phyloP scores from a whole-genome alignment of 1,284 basidiomycete species.

The Sphaerobolus stellatus region DNA sequence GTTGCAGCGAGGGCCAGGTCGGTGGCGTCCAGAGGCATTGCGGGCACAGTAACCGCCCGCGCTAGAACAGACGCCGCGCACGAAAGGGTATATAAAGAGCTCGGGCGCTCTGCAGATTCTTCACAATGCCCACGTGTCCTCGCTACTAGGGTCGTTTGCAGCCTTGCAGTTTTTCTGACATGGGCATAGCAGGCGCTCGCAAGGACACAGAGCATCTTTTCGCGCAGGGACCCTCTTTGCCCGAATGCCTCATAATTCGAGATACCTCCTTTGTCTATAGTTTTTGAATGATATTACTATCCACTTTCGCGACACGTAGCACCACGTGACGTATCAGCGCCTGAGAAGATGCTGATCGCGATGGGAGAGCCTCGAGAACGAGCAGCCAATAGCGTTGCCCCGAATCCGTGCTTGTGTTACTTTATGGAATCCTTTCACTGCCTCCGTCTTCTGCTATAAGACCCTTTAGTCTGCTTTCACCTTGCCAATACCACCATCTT shows the following conservation, averaged over 20 bases:
- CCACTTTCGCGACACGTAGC: too few relatives aligned
- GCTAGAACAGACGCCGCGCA: too few relatives aligned
- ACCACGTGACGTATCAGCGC: too few relatives aligned
- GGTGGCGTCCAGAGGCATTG: too few relatives aligned
- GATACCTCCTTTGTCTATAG: slow-evolving; percentile 7
- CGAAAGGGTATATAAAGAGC: too few relatives aligned
- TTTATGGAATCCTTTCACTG: neutral
- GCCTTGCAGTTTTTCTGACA: neutral
- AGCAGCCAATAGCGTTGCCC: neutral
- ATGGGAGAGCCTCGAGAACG: neutral
- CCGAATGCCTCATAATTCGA: slow-evolving; percentile 5
- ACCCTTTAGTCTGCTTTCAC: neutral
- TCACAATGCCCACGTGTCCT: slow-evolving; percentile 8
- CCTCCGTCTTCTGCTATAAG: neutral
- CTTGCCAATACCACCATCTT: neutral
- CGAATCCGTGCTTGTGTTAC: neutral
- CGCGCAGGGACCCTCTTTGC: neutral
- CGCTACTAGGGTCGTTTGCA: slow-evolving; percentile 12
- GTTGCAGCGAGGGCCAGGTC: too few relatives aligned
- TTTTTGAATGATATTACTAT: too few relatives aligned
- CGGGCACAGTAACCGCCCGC: too few relatives aligned
- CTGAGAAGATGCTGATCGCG: neutral
- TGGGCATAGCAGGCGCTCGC: slow-evolving; percentile 9
- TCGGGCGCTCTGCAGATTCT: too few relatives aligned
- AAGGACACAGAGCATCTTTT: slow-evolving; percentile 9